Percentiles rank a stretch among this genome's conserved stretches.
Conservation (phyloP, 345 rosid genomes). For the sweet orange (Citrus sinensis) region DNA sequence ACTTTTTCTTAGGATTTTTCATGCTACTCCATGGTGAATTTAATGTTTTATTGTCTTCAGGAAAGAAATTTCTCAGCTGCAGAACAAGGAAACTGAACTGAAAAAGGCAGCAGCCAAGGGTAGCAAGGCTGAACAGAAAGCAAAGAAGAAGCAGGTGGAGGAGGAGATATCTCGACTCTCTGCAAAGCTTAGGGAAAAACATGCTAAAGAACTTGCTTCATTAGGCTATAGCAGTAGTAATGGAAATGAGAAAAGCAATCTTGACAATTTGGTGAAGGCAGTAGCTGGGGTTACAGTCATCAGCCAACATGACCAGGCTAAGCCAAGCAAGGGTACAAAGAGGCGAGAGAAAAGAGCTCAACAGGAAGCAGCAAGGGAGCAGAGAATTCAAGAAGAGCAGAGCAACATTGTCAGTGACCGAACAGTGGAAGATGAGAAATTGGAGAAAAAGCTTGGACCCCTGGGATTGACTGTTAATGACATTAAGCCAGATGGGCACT, state of each 20-base stretch:
- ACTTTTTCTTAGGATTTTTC: not conserved
- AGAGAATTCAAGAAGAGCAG: constrained; percentile 89
- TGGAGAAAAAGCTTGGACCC: constrained; percentile 59
- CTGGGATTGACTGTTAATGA: constrained; percentile 60
- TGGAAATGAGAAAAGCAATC: constrained; percentile 53
- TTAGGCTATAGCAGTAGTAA: constrained; percentile 50
- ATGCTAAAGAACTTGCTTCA: constrained; percentile 71
- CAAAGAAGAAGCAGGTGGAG: constrained; percentile 94
- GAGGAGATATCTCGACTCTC: constrained; percentile 77
- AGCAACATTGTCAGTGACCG: constrained; percentile 68
- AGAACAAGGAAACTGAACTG: constrained; percentile 75
- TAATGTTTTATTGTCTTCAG: constrained; percentile 30
- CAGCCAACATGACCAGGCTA: constrained; percentile 54
- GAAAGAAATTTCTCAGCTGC: constrained; percentile 72
- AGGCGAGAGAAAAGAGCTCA: constrained; percentile 82
- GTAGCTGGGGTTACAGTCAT: constrained; percentile 76
- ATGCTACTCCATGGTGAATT: not conserved
- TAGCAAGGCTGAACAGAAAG: constrained; percentile 95
- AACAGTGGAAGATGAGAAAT: constrained; percentile 55
- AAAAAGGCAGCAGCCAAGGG: constrained; percentile 95
- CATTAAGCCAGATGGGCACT: constrained; percentile 91
- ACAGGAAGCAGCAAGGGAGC: constrained; percentile 89
- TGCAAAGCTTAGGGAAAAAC: constrained; percentile 65
- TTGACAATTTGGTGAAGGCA: constrained; percentile 81
- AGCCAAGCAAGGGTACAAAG: constrained; percentile 72